These are phyloP conservation scores for Coemansia sp. DNA, from an alignment of 192 early-diverging fungal species.

Conservation along the genomic window DNA sequence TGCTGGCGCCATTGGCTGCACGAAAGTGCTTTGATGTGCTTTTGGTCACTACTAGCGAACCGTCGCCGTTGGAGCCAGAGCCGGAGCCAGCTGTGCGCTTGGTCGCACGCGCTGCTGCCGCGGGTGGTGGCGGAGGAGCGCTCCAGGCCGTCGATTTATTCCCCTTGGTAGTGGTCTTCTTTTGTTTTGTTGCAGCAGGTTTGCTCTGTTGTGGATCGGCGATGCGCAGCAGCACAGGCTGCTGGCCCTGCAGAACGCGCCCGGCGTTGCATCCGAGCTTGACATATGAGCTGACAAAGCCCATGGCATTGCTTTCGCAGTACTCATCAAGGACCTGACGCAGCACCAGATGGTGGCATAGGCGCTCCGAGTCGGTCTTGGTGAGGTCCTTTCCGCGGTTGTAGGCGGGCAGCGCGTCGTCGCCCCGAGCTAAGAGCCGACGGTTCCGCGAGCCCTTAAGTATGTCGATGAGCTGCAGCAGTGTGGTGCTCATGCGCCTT, in stretches of 20 bases:
- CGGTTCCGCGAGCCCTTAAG: constrained; percentile 68
- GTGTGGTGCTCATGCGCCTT: constrained; percentile 57
- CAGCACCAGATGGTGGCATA: constrained; percentile 68
- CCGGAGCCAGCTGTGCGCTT: constrained; percentile 1
- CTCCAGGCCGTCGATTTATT: constrained; percentile 8
- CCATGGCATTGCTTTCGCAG: constrained; percentile 59
- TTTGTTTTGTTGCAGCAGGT: constrained; percentile 6
- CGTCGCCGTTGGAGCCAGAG: not conserved
- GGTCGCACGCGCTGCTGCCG: not conserved
- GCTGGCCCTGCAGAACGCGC: constrained; percentile 52
- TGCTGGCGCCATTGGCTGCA: constrained; percentile 1
- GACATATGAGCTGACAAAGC: constrained; percentile 64
- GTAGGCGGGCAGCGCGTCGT: constrained; percentile 56
- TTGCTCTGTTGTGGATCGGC: constrained; percentile 17
- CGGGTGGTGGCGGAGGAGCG: not conserved
- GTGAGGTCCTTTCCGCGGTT: constrained; percentile 58
- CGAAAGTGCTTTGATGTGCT: constrained; percentile 42
- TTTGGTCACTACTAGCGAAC: constrained; percentile 19
- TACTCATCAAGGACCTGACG: constrained; percentile 66
- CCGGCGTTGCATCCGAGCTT: constrained; percentile 53
- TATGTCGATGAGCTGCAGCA: constrained; percentile 70
- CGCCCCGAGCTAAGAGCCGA: constrained; percentile 54
- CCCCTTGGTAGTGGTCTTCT: not conserved
- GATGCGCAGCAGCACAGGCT: constrained; percentile 51
- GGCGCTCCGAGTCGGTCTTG: constrained; percentile 64